Percentiles rank a stretch among this genome's conserved stretches.
Evolutionary conservation across 78 protist species (phyloP).

Genomic region (Kipferlia bialata): DNA sequence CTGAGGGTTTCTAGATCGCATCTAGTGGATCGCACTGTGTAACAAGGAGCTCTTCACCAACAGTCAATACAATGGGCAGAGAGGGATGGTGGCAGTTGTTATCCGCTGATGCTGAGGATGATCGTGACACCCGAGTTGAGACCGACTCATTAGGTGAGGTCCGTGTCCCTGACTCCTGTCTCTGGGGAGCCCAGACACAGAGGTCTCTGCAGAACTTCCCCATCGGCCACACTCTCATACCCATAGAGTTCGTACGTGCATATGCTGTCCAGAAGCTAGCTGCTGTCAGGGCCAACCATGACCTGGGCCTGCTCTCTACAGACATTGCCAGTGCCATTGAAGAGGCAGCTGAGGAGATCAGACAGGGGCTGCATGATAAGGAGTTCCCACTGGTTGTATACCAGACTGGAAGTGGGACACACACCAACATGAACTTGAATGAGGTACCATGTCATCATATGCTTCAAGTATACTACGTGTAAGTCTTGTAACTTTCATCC

Average conservation of each 20-base stretch:
- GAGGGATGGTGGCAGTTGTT: too few relatives aligned
- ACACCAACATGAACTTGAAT: conserved; percentile 83
- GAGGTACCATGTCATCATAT: conserved; percentile 44
- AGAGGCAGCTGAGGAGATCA: conserved; percentile 1
- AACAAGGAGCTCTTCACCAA: too few relatives aligned
- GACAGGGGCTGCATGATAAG: conserved; percentile 49
- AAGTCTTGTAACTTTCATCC: not conserved
- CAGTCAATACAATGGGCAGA: too few relatives aligned
- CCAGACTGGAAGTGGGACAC: conserved; percentile 89
- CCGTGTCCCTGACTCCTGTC: conserved; percentile 2
- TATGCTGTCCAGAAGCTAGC: not conserved
- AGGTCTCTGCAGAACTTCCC: conserved; percentile 2
- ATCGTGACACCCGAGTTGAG: too few relatives aligned
- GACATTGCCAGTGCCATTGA: conserved; percentile 12
- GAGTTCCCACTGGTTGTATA: conserved; percentile 79
- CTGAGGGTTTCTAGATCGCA: too few relatives aligned
- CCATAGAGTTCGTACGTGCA: not conserved
- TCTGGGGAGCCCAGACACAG: conserved; percentile 40
- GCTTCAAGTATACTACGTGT: not conserved
- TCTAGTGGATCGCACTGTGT: too few relatives aligned
- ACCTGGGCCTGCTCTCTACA: not conserved
- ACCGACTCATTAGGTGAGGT: conserved; percentile 21
- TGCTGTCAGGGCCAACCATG: not conserved
- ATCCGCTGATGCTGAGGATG: too few relatives aligned
- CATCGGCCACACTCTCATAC: not conserved